Conservation (phyloP, 192 early-diverging fungal species). For the Backusella parvicylindrica region DNA sequence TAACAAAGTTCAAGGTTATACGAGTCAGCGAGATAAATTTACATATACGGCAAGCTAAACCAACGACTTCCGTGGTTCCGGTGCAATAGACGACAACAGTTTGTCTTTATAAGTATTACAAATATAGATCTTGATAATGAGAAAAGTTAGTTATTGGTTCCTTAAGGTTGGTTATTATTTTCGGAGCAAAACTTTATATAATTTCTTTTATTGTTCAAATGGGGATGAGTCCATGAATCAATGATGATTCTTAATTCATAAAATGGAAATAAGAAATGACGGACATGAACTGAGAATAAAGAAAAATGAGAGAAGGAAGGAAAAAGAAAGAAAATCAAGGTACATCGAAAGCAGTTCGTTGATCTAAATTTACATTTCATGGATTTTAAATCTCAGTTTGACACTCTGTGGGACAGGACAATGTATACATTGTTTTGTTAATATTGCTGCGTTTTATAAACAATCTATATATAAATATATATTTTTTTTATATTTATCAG, state of each 20-base stretch:
- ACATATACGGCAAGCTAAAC: constrained; percentile 3
- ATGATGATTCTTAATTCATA: not conserved
- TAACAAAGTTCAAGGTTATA: not conserved
- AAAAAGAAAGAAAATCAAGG: not conserved
- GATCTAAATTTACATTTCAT: not conserved
- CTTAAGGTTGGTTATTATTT: not conserved
- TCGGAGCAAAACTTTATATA: not conserved
- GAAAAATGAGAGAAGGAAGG: not conserved
- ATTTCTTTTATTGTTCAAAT: not conserved
- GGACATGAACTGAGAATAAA: not conserved
- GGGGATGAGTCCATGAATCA: not conserved
- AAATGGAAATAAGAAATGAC: not conserved
- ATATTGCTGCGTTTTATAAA: not conserved
- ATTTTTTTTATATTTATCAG: not conserved
- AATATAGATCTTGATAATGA: not conserved
- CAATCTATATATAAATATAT: not conserved
- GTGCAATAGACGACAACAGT: not conserved
- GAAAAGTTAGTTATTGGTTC: not conserved
- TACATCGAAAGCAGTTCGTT: not conserved
- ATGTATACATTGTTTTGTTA: not conserved
- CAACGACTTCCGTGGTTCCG: constrained; percentile 2
- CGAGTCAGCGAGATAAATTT: not conserved
- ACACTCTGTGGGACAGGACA: not conserved
- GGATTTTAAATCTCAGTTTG: not conserved
- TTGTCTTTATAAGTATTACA: not conserved